phyloP scores from a whole-genome alignment of 202 grass and related monocot species.

The Bolboschoenoplectus hybrid region DNA sequence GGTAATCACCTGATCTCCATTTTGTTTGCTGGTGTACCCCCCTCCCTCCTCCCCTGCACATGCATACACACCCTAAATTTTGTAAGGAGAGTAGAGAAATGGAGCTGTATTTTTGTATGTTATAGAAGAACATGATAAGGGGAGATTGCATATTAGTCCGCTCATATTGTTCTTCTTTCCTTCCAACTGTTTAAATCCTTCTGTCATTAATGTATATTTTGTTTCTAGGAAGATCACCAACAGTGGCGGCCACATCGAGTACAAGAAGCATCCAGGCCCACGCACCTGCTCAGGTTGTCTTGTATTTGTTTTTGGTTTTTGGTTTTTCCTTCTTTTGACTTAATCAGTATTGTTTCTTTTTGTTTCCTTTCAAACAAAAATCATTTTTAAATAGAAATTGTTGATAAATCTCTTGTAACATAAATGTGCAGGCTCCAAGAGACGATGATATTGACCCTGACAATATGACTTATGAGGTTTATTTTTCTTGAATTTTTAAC shows the following conservation, averaged over 20 bases:
- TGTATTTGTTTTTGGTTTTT: background rate
- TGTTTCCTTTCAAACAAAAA: slow-evolving; percentile 32
- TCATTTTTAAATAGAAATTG: background rate
- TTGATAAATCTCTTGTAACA: slow-evolving; percentile 7
- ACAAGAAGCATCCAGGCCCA: slow-evolving; percentile 36
- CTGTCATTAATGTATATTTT: slow-evolving; percentile 18
- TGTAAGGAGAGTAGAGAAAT: background rate
- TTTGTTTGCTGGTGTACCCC: background rate
- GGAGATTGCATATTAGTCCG: background rate
- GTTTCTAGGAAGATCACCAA: slow-evolving; percentile 53
- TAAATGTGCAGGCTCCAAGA: slow-evolving; percentile 49
- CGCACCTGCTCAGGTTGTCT: slow-evolving; percentile 55
- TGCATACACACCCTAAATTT: background rate
- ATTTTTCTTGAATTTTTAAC: slow-evolving; percentile 28
- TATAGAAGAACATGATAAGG: background rate
- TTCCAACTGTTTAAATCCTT: background rate
- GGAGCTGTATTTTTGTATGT: background rate
- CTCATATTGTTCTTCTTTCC: slow-evolving; percentile 14
- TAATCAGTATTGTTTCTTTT: slow-evolving; percentile 25
- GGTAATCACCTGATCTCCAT: background rate
- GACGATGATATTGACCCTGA: slow-evolving; percentile 76
- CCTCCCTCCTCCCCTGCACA: background rate
- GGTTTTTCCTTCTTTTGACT: background rate
- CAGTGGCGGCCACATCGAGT: slow-evolving; percentile 37
- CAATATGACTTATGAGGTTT: slow-evolving; percentile 92